Evolutionary conservation across 2,329 filamentous ascomycete species (phyloP), one percentile per base, ranked within the genome.

Genomic region (Verticillium tricorpus): DNA sequence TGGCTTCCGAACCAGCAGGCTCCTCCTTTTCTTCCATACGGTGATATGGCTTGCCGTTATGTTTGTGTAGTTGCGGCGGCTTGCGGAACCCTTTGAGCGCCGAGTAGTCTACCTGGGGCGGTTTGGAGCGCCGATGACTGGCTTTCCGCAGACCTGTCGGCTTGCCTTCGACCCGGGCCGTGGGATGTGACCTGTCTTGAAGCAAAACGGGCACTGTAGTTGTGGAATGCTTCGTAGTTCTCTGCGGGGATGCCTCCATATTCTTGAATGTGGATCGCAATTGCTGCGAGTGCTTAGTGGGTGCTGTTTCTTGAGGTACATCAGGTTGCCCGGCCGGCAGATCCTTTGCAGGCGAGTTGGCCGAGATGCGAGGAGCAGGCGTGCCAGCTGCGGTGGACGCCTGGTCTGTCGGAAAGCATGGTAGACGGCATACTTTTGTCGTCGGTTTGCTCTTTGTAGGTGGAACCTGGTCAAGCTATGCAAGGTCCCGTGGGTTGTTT

Each of bases 261-360:
- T 35, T 3, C 11, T 35, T 35, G 2, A 35, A 35, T 17, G 37
- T 17, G 37, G 4, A 40, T 17, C 15, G 37, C 37, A n/a, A 15
- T 3, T 15, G 37, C 5, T 15, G 14, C 37, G 37, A 40, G 14
- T 40, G 37, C 17, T 2, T 4, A n/a, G n/a, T 50, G n/a, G 19
- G 19, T 8, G n/a, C 19, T 12, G 19, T 22, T 25, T 50, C 8
- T 6, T 11, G 7, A 25, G 45, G 8, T 9, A n/a, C n/a, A 11
- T 61, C 61, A 11, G 60, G 57, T 11, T 63, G 55, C 59, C 64
- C 63, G 14, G 45, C 58, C 45, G 55, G 45, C 19, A 65, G 17
- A 14, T 60, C 57, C 54, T 65, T 65, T n/a, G 56, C 59, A 8
- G 64, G 63, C 14, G 61, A 63, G n/a, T 65, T 59, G 2, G 28